Conservation (phyloP, 306 rosid species). For the Rosa chinensis region DNA sequence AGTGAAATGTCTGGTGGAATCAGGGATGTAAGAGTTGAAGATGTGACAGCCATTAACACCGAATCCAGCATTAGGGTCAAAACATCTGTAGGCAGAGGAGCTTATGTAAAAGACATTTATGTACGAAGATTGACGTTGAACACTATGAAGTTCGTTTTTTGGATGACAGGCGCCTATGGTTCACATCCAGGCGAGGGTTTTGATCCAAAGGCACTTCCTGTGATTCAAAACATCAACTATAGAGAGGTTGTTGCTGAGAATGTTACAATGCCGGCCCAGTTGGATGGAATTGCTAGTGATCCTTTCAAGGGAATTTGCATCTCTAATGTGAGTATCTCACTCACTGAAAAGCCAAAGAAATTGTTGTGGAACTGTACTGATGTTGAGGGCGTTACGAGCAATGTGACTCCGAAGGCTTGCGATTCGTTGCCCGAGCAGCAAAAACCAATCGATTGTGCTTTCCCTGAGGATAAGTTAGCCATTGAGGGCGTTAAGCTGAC, state of each 20-base stretch:
- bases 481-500: conserved; percentile 52
- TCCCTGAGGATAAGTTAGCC: conserved; percentile 48
- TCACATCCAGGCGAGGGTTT: conserved; percentile 46
- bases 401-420: conserved; percentile 62
- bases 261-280: conserved; percentile 26
- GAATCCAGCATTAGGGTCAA: conserved; percentile 67
- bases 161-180: conserved; percentile 62
- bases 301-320: conserved; percentile 59
- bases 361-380: conserved; percentile 71
- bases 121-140: conserved; percentile 44
- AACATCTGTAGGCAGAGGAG: conserved; percentile 64
- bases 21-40: conserved; percentile 59
- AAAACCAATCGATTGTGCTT: not conserved
- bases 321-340: conserved; percentile 38
- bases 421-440: conserved; percentile 39
- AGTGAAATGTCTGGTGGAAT: conserved; percentile 94
- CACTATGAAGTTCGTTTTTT: conserved; percentile 69
- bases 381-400: conserved; percentile 50
- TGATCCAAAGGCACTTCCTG: conserved; percentile 65
- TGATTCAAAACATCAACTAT: conserved; percentile 48
- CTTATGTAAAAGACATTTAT: conserved; percentile 61
- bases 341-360: conserved; percentile 28
- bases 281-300: conserved; percentile 51
- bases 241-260: conserved; percentile 49
- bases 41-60: conserved; percentile 53